Evolutionary conservation across 169 alveolate species (phyloP).

Genomic region (Hammondia hammondi): DNA sequence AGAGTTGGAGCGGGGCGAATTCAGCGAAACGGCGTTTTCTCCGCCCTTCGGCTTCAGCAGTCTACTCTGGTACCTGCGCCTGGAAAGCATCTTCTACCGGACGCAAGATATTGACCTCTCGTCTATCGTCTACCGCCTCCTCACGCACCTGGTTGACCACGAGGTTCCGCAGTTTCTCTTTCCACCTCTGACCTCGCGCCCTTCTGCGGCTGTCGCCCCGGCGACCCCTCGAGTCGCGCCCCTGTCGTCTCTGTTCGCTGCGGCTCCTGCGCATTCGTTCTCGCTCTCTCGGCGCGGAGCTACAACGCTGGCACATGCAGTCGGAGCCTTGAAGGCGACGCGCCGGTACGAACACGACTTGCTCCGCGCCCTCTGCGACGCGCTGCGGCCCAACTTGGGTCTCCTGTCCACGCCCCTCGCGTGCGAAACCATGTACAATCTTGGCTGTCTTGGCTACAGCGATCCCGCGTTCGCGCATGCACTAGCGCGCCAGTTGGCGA

Average conservation of each 20-base stretch:
- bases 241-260: not conserved
- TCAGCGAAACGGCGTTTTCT: not conserved
- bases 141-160: not conserved
- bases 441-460: slow-evolving; percentile 37
- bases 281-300: not conserved
- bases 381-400: not conserved
- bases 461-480: slow-evolving; percentile 20
- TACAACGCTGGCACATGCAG: not conserved
- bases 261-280: not conserved
- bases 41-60: slow-evolving; percentile 10
- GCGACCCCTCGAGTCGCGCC: slow-evolving; percentile 3
- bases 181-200: not conserved
- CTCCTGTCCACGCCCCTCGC: not conserved
- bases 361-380: not conserved
- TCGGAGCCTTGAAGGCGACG: not conserved
- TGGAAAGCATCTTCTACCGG: not conserved
- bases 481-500: not conserved
- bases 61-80: slow-evolving; percentile 17
- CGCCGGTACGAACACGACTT: slow-evolving; percentile 19
- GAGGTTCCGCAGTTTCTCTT: not conserved
- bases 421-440: not conserved
- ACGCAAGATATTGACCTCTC: not conserved
- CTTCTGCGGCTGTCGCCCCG: not conserved
- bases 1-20: not conserved
- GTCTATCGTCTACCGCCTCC: not conserved